Evolutionary conservation across 495 filamentous ascomycete species (phyloP).

Genomic region (Schizothecium vesticola): DNA sequence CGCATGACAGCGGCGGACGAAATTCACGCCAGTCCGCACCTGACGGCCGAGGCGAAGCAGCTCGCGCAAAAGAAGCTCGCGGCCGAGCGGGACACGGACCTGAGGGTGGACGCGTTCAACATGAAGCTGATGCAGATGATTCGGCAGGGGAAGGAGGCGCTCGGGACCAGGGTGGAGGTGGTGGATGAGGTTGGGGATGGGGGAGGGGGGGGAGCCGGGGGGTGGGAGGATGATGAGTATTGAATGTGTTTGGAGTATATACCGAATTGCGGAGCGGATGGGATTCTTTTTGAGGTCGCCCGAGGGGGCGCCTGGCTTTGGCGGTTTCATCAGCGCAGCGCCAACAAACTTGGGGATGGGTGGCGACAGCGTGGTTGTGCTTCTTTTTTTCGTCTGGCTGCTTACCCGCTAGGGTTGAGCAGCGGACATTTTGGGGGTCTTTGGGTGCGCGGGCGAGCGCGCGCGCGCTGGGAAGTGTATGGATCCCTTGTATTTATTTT

Average conservation of each 20-base stretch:
- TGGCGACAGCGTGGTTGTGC: background rate
- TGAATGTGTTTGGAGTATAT: slow-evolving; percentile 1
- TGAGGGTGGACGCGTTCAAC: slow-evolving; percentile 71
- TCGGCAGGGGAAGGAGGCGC: slow-evolving; percentile 75
- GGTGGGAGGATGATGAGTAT: slow-evolving; percentile 40
- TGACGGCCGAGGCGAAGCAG: slow-evolving; percentile 57
- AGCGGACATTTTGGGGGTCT: background rate
- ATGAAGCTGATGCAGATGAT: slow-evolving; percentile 78
- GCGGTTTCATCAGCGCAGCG: background rate
- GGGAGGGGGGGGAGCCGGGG: slow-evolving; percentile 11
- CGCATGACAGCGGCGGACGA: slow-evolving; percentile 17
- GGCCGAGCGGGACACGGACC: slow-evolving; percentile 73
- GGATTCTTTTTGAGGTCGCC: too few relatives aligned
- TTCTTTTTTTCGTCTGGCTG: background rate
- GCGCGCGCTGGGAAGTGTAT: background rate
- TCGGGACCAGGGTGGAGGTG: slow-evolving; percentile 75
- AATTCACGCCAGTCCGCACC: slow-evolving; percentile 38
- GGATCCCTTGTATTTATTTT: background rate
- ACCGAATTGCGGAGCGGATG: background rate
- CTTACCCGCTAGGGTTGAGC: background rate
- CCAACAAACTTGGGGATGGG: background rate
- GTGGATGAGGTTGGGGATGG: slow-evolving; percentile 40
- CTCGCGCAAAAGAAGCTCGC: slow-evolving; percentile 60
- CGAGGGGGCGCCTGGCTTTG: background rate
- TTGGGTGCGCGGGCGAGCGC: background rate